These are phyloP conservation scores for Venturiaceae sp. DNA, from an alignment of 2,329 filamentous ascomycete genomes.

Conservation along the genomic window DNA sequence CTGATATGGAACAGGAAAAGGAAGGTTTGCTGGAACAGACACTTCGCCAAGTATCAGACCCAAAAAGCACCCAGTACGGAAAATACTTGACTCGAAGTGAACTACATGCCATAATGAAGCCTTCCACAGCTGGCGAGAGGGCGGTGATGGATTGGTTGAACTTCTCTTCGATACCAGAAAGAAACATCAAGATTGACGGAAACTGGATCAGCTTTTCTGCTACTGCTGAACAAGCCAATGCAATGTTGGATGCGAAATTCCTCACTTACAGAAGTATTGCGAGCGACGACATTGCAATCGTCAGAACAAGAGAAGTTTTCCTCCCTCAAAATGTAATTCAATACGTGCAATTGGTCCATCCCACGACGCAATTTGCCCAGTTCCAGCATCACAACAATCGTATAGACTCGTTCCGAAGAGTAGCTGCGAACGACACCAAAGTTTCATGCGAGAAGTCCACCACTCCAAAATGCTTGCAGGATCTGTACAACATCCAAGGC, in stretches of 20 bases:
- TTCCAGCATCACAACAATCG: neutral
- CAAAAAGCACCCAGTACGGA: constrained; percentile 49
- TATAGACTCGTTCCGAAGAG: neutral
- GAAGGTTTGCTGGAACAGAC: constrained; percentile 45
- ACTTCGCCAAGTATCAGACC: constrained; percentile 52
- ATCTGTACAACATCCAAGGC: constrained; percentile 35
- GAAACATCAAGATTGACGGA: constrained; percentile 39
- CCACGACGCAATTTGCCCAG: constrained; percentile 48
- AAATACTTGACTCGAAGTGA: constrained; percentile 51
- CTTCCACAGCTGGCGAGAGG: constrained; percentile 36
- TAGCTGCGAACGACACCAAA: neutral
- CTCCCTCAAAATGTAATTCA: constrained; percentile 45
- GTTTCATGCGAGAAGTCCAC: constrained; percentile 30
- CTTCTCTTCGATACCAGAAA: constrained; percentile 35
- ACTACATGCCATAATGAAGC: constrained; percentile 44
- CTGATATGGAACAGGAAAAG: too few relatives aligned
- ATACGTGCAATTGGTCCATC: constrained; percentile 54
- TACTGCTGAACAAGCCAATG: constrained; percentile 41
- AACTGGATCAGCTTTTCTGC: constrained; percentile 54
- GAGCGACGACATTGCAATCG: constrained; percentile 27
- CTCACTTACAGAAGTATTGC: constrained; percentile 42
- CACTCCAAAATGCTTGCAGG: constrained; percentile 36
- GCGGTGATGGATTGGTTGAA: constrained; percentile 50
- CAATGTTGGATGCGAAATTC: constrained; percentile 49
- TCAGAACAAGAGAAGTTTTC: constrained; percentile 51